phyloP scores from a whole-genome alignment of 1,139 yeast genomes.

The Sugiyamaella xylanicola region DNA sequence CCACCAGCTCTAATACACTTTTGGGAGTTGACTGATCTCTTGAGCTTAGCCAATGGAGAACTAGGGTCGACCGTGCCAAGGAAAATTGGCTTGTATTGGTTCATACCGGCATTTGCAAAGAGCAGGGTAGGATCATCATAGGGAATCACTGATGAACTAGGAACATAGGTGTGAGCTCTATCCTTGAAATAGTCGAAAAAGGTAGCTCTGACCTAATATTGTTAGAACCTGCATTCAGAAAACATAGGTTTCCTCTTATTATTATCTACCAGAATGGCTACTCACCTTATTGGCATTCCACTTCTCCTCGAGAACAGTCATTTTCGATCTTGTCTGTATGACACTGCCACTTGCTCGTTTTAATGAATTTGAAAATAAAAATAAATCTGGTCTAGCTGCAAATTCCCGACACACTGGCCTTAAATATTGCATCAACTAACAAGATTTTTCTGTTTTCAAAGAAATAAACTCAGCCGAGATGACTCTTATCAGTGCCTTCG shows the following conservation, averaged over 20 bases:
- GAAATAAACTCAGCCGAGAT: background rate
- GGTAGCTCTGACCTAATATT: conserved; percentile 67
- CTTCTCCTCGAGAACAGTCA: conserved; percentile 14
- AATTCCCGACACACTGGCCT: conserved; percentile 6
- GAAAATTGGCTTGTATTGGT: conserved; percentile 96
- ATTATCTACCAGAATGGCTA: background rate
- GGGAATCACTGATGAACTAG: conserved; percentile 94
- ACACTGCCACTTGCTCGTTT: conserved; percentile 1
- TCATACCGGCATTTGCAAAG: conserved; percentile 98
- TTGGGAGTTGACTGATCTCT: conserved; percentile 92
- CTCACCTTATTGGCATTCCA: conserved; percentile 17
- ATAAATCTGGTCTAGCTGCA: background rate
- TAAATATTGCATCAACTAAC: conserved; percentile 14
- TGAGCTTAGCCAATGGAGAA: conserved; percentile 78
- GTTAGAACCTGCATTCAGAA: no score
- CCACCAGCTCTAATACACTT: conserved; percentile 99
- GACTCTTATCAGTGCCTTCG: background rate
- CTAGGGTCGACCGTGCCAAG: conserved; percentile 96
- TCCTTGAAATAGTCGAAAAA: conserved; percentile 77
- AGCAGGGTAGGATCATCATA: conserved; percentile 95
- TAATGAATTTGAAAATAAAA: background rate
- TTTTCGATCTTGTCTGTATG: conserved; percentile 9
- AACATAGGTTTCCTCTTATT: no score
- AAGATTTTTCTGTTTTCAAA: background rate
- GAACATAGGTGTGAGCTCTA: conserved; percentile 74